Conservation (phyloP, 1,284 basidiomycete genomes). For the Volvariella volvacea region DNA sequence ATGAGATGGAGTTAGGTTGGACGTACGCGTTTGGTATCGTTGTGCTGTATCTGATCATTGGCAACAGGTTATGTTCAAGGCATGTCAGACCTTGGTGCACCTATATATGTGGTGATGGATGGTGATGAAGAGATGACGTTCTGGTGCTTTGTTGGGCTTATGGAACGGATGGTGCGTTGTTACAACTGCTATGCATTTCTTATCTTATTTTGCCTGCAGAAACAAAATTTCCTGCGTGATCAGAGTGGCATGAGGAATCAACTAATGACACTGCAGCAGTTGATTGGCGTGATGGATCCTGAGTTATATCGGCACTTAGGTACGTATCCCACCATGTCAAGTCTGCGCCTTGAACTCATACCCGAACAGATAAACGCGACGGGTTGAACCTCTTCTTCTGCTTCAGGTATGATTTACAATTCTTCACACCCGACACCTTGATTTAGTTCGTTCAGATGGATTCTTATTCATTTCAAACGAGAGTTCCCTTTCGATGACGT, state of each 20-base stretch:
- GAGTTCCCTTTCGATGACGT: conserved; percentile 92
- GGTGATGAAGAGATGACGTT: conserved; percentile 88
- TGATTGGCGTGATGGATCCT: conserved; percentile 92
- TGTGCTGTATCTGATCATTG: conserved; percentile 2
- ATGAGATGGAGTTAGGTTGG: conserved; percentile 82
- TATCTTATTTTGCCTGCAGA: conserved; percentile 37
- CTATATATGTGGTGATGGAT: conserved; percentile 87
- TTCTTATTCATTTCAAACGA: conserved; percentile 89
- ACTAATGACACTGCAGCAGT: conserved; percentile 80
- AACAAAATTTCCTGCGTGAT: conserved; percentile 92
- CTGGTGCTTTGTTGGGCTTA: conserved; percentile 93
- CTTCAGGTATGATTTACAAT: conserved; percentile 67
- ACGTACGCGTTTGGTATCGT: conserved; percentile 1
- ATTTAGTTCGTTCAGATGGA: conserved; percentile 48
- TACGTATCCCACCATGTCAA: no score
- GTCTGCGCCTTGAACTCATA: background rate
- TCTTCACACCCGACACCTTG: background rate
- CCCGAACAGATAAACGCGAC: conserved; percentile 90
- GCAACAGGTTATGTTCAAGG: conserved; percentile 82
- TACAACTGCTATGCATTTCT: conserved; percentile 1
- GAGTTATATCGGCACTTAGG: conserved; percentile 86
- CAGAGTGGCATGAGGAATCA: conserved; percentile 98
- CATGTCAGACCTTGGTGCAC: conserved; percentile 95
- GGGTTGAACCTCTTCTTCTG: conserved; percentile 96
- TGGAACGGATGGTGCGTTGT: conserved; percentile 83